Evolutionary conservation across 148 eudicot genomes (phyloP), one percentile per base, ranked within the genome.

Genomic region (Drosera capensis): DNA sequence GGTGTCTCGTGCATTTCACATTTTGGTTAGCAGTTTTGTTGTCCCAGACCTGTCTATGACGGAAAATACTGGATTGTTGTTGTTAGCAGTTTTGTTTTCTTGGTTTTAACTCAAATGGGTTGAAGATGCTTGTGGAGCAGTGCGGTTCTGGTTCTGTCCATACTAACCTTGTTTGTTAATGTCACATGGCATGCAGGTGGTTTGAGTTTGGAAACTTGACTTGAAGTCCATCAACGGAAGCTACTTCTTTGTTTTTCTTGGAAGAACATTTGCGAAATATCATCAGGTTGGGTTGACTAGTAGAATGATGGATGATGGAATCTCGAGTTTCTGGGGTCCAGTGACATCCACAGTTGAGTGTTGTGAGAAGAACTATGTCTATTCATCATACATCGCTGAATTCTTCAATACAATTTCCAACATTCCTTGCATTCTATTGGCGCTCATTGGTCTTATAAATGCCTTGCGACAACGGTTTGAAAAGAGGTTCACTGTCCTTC

Each of bases 401-500:
- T 64, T 73, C 48, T 77, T 41, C 65, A 78, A 70, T 64, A 78
- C 79, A 21, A 55, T 70, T 25, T 78, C 74, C 14, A 78, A 73
- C 40, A 52, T 70, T 23, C 85, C 77, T n/a, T 51, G 73, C 65
- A 64, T 73, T 31, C 28, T 67, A 21, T 47, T 78, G 77, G 74
- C 80, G 34, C 43, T 73, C 40, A 55, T 68, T 59, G 85, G 80
- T 36, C 72, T 78, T 11, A 48, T 73, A 52, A 62, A 65, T 58
- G 67, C 80, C 23, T 50, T 73, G 24, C 52, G 68, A 36, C 85
- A 70, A 45, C 74, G 65, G 15, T 77, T 73, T 67, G 84, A 77
- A 44, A 77, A 73, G 71, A 73, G 84, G 46, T 77, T 77, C 41
- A 67, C 62, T 45, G 44, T 70, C 52, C 85, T 78, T 49, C 74